These are phyloP conservation scores for Zoysia pacifica DNA, from an alignment of 176 grass and related monocot species.

Conservation along the genomic window DNA sequence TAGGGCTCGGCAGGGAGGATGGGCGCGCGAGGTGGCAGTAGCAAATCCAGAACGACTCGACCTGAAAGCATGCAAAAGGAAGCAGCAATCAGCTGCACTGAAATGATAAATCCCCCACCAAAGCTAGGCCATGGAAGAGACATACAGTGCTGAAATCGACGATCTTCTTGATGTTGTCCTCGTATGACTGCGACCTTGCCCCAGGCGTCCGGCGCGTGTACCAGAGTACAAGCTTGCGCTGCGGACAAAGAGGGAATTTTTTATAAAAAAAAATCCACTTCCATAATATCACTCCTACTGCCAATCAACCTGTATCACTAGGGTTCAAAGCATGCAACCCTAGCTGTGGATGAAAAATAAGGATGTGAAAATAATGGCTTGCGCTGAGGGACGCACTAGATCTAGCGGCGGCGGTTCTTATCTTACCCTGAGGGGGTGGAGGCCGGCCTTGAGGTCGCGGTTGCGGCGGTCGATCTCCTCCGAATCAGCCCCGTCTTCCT, in stretches of 20 bases:
- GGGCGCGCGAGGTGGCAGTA: conserved; percentile 93
- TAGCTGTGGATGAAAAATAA: background rate
- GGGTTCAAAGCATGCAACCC: background rate
- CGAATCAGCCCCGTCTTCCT: conserved; percentile 50
- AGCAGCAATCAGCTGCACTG: conserved; percentile 30
- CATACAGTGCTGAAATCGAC: conserved; percentile 87
- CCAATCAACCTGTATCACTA: background rate
- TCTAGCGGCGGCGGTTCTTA: conserved; percentile 30
- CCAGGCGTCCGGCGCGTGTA: conserved; percentile 83
- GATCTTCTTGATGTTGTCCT: conserved; percentile 97
- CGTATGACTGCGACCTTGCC: conserved; percentile 77
- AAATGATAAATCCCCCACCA: background rate
- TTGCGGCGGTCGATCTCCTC: conserved; percentile 72
- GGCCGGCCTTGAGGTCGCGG: conserved; percentile 78
- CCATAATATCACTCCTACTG: background rate
- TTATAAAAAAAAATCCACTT: background rate
- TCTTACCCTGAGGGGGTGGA: conserved; percentile 87
- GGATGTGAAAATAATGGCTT: background rate
- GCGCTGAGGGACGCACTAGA: conserved; percentile 1
- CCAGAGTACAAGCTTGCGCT: conserved; percentile 93
- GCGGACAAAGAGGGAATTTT: background rate
- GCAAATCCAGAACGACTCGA: conserved; percentile 97
- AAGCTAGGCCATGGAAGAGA: conserved; percentile 3
- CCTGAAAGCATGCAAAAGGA: conserved; percentile 51
- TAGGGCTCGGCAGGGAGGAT: conserved; percentile 62